Base-by-base conservation (phyloP, 371 early-diverging fungal species). In the Apophysomyces trapeziformis region DNA sequence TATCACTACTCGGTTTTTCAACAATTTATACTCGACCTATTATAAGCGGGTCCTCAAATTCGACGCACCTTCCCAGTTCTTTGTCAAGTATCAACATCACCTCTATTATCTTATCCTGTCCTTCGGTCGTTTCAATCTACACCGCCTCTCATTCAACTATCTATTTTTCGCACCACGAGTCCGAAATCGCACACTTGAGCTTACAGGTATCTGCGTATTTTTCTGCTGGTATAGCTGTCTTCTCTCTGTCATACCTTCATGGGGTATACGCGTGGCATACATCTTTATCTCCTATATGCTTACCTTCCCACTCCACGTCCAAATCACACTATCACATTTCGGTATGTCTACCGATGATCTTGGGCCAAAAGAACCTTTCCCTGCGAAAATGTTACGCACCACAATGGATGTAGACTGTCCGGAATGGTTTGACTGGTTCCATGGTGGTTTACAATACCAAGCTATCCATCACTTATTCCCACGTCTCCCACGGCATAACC, bases 331-430 rank as follows among this genome's bases (percentile, higher is more conserved):
- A 41, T 92, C 93, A 32, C 98, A 98, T 75, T 98, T 95, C 84
- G 96, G 94, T 65, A 98, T 98, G 98, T 89, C 92, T 16, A 94
- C 94, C 4, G 90, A 89, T 65, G 92, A 92, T 39, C 73, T 85
- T 44, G 89, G 89, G 16, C 87, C 89, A 0, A 73, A 81, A 37
- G 95, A 95, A 72, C 81, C 89, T 38, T 97, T 94, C 70, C 89
- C 93, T 3, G 91, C 88, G 45, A 90, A 91, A 72, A 92, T 89
- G 83, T 78, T 96, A 38, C 87, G 97, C 59, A 98, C 98, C 0
- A 95, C 95, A n/a, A 96, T 97, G 95, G 96, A 98, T 78, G 94
- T 97, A 0, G 94, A 95, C 65, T 98, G 98, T 78, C 94, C 97
- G 9, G 78, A 76, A 66, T 96, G 93, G 93, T 66, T 98, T 46